Base-by-base conservation (phyloP, 306 rosid species). In the Dicorynia guianensis region DNA sequence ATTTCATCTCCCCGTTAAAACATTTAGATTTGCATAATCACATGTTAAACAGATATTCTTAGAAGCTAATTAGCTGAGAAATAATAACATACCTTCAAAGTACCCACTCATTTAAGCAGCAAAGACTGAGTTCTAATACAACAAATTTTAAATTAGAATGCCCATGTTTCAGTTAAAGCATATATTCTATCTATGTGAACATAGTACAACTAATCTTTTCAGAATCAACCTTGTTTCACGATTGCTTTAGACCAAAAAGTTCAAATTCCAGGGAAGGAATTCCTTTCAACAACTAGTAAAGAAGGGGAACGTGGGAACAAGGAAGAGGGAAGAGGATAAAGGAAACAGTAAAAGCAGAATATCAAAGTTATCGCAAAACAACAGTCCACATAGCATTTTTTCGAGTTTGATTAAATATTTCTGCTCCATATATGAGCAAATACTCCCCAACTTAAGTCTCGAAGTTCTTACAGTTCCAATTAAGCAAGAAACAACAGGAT, bases 401-500 rank as follows among this genome's bases (percentile, higher is more conserved):
- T 1, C 33, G 33, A 40, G 25, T 10, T 56, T 9, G 2, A 18
- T 30, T 12, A 30, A 19, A 25, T 4, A 20, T 3, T 46, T 66
- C n/a, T 55, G 54, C 38, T 12, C 25, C 61, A 20, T 55, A 20
- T 25, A 5, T 40, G 44, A 33, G 40, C 46, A 58, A 72, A 46
- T 59, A 33, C 50, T 69, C 3, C 42, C 47, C 6, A 55, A 20
- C 18, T 60, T 56, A 57, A 44, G 40, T 18, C 13, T 33, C 55
- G 12, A 9, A 54, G 30, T 14, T 54, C 43, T 48, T 13, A 46
- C 5, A 53, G 39, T 67, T 60, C 36, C 40, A 11, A 33, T 13
- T 33, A 43, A 19, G 63, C 63, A 43, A 44, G 19, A 19, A 25
- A 15, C 67, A 71, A 61, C 60, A 67, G 54, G 60, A 52, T 35